Evolutionary conservation across 371 early-diverging fungal species (phyloP), one percentile per base, ranked within the genome.

Genomic region (Rhizopus sp.): DNA sequence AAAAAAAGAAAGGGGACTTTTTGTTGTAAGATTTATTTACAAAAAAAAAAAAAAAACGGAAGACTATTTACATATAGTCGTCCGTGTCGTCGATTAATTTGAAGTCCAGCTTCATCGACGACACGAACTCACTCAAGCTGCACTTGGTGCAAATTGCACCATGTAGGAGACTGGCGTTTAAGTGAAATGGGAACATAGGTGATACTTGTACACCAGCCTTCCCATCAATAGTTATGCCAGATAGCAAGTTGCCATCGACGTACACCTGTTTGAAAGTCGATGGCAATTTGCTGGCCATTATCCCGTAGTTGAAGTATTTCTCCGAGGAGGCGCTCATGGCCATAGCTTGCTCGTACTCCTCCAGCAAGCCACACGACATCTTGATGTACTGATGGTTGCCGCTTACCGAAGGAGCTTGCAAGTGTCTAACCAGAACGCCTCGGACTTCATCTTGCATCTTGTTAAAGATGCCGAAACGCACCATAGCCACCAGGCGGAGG

Each of bases 131-230:
- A 12, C 35, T 47, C 8, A 75, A 29, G 15, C 67, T 56, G 38
- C 65, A 66, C 45, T 76, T 76, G n/a, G 67, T 59, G 15, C 66
- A 66, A 31, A 76, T 76, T 13, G 73, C 70, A n/a, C 73, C 69
- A 50, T 76, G 77, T 23, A 69, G 67, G 4, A 76, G 46, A 5
- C 61, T 60, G 5, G 71, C 53, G 54, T 62, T 68, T 0, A 71
- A 67, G 0, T 60, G 15, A 30, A 73, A 65, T 7, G 77, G 77
- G 46, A 64, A 76, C 62, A 68, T 65, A 8, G 77, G 73, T 7
- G 40, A 57, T 3, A 63, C 51, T 1, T 60, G 17, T 1, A 60
- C 58, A 13, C 77, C 77, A 7, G 77, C 73, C 41, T 76, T 73
- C 6, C 73, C 77, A 35, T 71, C 73, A 34, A 76, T 42, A 39